Base-by-base conservation (phyloP, 257 asterid species). In the Plantago elongata region DNA sequence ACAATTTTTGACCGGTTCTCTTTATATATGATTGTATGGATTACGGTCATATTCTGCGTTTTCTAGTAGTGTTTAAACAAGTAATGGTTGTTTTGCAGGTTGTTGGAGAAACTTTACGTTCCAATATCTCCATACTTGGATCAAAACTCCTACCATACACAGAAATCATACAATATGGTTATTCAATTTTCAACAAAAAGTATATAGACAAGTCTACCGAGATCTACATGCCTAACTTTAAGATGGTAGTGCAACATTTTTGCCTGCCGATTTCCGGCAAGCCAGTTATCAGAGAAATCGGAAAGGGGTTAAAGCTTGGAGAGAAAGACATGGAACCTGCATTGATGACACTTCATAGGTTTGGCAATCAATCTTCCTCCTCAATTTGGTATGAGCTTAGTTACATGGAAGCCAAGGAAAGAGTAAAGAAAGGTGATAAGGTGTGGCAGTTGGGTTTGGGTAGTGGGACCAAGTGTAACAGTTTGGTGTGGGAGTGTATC, bases 401-500 rank as follows among this genome's bases (percentile, higher is more conserved):
- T 38, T 82, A 92, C 77, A 70, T 86, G 47, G 97, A 89, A 51
- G 93, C 89, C n/a, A 78, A 84, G 60, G 84, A 77, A 9, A 79
- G 81, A 47, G 76, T 91, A 1, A 72, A 79, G 72, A 65, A 75
- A 65, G 90, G 96, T 27, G 97, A 86, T 49, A 73, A 13, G 38
- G 89, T 92, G 4, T 83, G 88, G 93, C 88, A 78, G 43, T 57
- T 89, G 61, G 97, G 97, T 3, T 72, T 92, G 84, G 95, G 95
- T 4, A 91, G 79, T 73, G 96, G 98, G 70, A 87, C 86, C 9
- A 86, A 88, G 57, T 84, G 93, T 18, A 78, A 13, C 45, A 89
- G 86, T 60, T 18, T 86, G 60, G 79, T 86, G 0, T 84, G 86
- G 89, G 82, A 88, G 63, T 84, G 89, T 37, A 15, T 64, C 30